These are phyloP conservation scores for Yarrowia sp. DNA, from an alignment of 805 yeast species.

Conservation along the genomic window DNA sequence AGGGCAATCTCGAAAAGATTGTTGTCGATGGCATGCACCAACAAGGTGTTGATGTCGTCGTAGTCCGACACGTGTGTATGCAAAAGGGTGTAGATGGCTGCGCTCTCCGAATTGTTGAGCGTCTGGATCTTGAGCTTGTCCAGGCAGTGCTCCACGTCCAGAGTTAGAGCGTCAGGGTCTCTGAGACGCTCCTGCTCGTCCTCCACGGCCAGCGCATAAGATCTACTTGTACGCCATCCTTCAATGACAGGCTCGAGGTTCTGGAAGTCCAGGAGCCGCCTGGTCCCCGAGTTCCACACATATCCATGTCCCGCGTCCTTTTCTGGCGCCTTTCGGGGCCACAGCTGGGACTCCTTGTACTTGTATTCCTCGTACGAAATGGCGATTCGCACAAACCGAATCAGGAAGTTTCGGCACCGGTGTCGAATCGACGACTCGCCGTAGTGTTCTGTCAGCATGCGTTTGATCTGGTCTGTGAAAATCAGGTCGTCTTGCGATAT, in stretches of 20 bases:
- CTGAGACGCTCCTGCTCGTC: constrained; percentile 9
- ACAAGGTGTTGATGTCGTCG: constrained; percentile 47
- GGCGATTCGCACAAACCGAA: constrained; percentile 47
- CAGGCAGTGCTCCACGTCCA: constrained; percentile 47
- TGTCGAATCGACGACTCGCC: constrained; percentile 47
- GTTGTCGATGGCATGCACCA: constrained; percentile 44
- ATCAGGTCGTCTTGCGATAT: constrained; percentile 42
- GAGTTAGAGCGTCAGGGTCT: constrained; percentile 11
- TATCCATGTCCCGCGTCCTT: constrained; percentile 47
- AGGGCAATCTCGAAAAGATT: constrained; percentile 47
- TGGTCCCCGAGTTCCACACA: constrained; percentile 47
- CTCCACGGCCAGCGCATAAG: constrained; percentile 17
- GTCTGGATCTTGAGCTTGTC: constrained; percentile 46
- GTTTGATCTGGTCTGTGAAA: constrained; percentile 46
- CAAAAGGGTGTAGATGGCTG: constrained; percentile 44
- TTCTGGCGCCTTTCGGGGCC: constrained; percentile 41
- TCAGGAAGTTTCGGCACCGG: constrained; percentile 46
- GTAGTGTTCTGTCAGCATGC: constrained; percentile 47
- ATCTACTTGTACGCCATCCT: constrained; percentile 47
- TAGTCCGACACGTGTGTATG: constrained; percentile 44
- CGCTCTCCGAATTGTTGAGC: constrained; percentile 45
- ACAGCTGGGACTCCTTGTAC: constrained; percentile 44
- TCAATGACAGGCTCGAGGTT: constrained; percentile 46
- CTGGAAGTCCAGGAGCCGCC: constrained; percentile 43
- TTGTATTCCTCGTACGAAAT: constrained; percentile 45